A percentile compares a stretch with the other conserved stretches of the same genome.
Conservation (phyloP, 2,329 filamentous ascomycete genomes). For the Xylaria sp. region DNA sequence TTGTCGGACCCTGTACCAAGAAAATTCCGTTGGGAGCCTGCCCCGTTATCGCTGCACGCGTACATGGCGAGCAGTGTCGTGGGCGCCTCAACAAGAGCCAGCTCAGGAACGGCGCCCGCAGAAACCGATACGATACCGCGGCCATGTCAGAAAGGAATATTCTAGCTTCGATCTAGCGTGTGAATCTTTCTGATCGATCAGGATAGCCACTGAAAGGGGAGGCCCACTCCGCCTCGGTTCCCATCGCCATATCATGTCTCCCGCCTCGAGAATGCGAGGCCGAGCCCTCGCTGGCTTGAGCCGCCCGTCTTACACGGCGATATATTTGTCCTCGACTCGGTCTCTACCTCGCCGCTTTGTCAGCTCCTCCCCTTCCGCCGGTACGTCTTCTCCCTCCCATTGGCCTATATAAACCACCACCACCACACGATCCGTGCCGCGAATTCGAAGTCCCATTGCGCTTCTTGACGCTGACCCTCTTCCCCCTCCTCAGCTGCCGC, state of each 20-base stretch:
- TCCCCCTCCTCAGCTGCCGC: slow-evolving; percentile 12
- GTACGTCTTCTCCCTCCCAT: slow-evolving; percentile 12
- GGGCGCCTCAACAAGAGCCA: slow-evolving; percentile 17
- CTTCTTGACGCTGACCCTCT: slow-evolving; percentile 6
- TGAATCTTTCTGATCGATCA: slow-evolving; percentile 14
- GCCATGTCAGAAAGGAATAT: slow-evolving; percentile 8
- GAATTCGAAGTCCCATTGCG: neutral
- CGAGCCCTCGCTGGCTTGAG: slow-evolving; percentile 21
- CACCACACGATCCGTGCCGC: no score
- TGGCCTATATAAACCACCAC: neutral
- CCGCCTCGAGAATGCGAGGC: slow-evolving; percentile 27
- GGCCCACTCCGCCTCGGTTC: slow-evolving; percentile 15
- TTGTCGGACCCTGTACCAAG: slow-evolving; percentile 9
- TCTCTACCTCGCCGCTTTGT: slow-evolving; percentile 20
- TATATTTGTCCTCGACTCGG: slow-evolving; percentile 19
- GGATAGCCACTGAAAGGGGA: slow-evolving; percentile 4
- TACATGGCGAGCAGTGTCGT: neutral
- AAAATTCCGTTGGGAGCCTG: slow-evolving; percentile 21
- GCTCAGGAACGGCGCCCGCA: neutral
- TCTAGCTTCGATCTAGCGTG: slow-evolving; percentile 4
- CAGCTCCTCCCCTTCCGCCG: slow-evolving; percentile 26
- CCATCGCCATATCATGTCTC: slow-evolving; percentile 12
- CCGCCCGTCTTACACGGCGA: slow-evolving; percentile 19
- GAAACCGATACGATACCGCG: slow-evolving; percentile 1
- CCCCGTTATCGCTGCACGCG: neutral